Evolutionary conservation across 441 rosid genomes (phyloP).

Genomic region (Francoa sonchifolia): DNA sequence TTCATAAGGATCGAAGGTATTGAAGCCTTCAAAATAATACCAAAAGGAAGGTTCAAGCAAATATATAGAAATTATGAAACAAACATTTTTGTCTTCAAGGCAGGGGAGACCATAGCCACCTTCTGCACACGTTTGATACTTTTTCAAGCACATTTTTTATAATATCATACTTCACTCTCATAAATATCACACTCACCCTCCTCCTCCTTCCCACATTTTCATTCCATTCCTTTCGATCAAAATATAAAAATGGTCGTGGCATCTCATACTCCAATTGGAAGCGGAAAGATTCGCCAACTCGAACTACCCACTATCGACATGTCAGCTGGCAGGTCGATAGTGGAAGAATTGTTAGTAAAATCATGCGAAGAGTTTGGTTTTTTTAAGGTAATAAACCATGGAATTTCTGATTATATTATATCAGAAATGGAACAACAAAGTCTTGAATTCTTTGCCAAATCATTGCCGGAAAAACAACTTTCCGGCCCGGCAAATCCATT

Average conservation of each 20-base stretch:
- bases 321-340: slow-evolving; percentile 32
- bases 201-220: no score
- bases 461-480: slow-evolving; percentile 38
- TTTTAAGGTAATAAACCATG: slow-evolving; percentile 73
- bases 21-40: no score
- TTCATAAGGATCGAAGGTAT: no score
- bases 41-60: no score
- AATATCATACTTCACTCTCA: no score
- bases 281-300: slow-evolving; percentile 24
- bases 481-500: slow-evolving; percentile 46
- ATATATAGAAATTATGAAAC: no score
- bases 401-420: slow-evolving; percentile 30
- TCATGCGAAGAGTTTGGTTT: slow-evolving; percentile 67
- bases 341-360: slow-evolving; percentile 34
- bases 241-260: slow-evolving; percentile 58
- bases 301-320: slow-evolving; percentile 64
- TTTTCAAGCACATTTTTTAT: no score
- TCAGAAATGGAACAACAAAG: slow-evolving; percentile 47
- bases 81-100: no score
- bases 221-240: no score
- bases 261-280: slow-evolving; percentile 23
- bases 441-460: slow-evolving; percentile 40
- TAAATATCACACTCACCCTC: no score
- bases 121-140: no score
- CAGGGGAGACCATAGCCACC: no score